Percentiles rank a stretch among this genome's conserved stretches.
These are phyloP conservation scores for Pseudofabraea citricarpa DNA, from an alignment of 2,329 filamentous ascomycete genomes.

Conservation along the genomic window DNA sequence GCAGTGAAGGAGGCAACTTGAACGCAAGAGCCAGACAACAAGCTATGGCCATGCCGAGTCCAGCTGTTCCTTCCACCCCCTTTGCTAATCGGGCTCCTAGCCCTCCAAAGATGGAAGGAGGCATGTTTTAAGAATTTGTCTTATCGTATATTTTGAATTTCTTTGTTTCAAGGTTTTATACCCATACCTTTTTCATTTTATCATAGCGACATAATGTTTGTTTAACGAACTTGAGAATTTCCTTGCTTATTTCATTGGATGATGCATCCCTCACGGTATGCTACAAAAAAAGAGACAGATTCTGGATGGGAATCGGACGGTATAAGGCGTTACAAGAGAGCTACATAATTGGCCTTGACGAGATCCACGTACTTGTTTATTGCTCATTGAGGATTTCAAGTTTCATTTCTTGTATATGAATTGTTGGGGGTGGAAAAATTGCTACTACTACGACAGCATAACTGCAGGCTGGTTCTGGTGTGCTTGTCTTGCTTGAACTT, in stretches of 20 bases:
- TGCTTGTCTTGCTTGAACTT: too few relatives aligned
- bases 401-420: too few relatives aligned
- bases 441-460: too few relatives aligned
- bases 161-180: constrained; percentile 13
- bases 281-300: not conserved
- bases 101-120: constrained; percentile 15
- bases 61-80: constrained; percentile 19
- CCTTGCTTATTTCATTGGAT: not conserved
- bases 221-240: not conserved
- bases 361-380: not conserved
- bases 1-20: constrained; percentile 27
- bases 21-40: constrained; percentile 22
- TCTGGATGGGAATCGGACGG: too few relatives aligned
- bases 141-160: constrained; percentile 3
- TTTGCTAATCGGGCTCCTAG: constrained; percentile 13
- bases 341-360: not conserved
- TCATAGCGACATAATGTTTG: constrained; percentile 1
- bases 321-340: not conserved
- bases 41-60: constrained; percentile 19
- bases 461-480: too few relatives aligned
- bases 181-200: constrained; percentile 13
- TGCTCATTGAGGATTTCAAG: not conserved
- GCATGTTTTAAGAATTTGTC: constrained; percentile 22
- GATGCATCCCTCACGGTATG: not conserved
- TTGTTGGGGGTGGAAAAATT: too few relatives aligned